Conservation (phyloP, 305 asterid genomes). For the Nicotiana rustica region DNA sequence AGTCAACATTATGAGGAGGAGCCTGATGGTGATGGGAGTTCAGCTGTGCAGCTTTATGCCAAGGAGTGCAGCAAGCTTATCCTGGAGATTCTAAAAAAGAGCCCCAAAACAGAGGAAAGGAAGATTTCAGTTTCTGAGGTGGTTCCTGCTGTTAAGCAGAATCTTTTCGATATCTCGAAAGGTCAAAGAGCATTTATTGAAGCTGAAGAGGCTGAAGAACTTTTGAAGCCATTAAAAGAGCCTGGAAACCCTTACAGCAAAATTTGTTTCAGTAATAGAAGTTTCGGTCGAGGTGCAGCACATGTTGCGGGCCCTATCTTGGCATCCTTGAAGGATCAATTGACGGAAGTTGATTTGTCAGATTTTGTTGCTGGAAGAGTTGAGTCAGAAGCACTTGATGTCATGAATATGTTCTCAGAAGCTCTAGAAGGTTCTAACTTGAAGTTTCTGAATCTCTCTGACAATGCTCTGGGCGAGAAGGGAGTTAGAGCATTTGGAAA, state of each 20-base stretch:
- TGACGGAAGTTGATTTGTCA: conserved; percentile 88
- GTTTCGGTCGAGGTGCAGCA: conserved; percentile 89
- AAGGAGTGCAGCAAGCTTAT: conserved; percentile 89
- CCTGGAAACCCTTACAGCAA: conserved; percentile 75
- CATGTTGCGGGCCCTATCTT: conserved; percentile 81
- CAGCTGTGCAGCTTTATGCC: conserved; percentile 94
- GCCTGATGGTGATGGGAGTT: conserved; percentile 96
- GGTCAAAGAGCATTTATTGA: conserved; percentile 87
- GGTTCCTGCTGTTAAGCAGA: conserved; percentile 47
- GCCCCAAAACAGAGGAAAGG: conserved; percentile 49
- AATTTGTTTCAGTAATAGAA: conserved; percentile 93
- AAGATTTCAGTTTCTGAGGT: conserved; percentile 50
- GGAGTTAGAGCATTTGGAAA: conserved; percentile 89
- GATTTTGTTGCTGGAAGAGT: conserved; percentile 98
- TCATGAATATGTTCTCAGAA: conserved; percentile 88
- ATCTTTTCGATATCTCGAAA: conserved; percentile 83
- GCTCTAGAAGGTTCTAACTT: conserved; percentile 84
- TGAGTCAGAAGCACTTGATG: conserved; percentile 94
- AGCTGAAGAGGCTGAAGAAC: conserved; percentile 75
- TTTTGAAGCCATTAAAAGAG: conserved; percentile 75
- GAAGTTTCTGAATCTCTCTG: conserved; percentile 83
- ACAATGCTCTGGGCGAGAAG: conserved; percentile 95
- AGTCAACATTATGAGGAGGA: conserved; percentile 70
- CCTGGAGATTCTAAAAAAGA: conserved; percentile 75
- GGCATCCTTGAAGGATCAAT: conserved; percentile 72